These are phyloP conservation scores for Candida ulmi DNA, from an alignment of 805 yeast species.

Conservation along the genomic window DNA sequence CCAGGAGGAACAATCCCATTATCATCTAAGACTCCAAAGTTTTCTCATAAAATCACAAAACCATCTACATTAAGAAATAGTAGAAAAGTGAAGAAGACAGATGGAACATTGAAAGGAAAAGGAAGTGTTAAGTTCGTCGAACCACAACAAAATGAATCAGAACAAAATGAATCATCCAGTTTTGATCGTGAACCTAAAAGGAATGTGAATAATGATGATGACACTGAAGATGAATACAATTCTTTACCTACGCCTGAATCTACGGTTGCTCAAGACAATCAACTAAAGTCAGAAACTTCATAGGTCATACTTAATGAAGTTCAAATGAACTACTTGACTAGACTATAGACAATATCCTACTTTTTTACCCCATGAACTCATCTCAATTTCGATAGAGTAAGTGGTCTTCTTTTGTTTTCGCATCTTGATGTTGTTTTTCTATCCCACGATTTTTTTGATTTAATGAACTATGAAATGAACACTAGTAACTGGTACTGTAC, in stretches of 20 bases:
- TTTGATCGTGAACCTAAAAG: too few species aligned
- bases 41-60: neutral
- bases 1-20: neutral
- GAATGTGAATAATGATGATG: neutral
- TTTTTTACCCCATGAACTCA: too few species aligned
- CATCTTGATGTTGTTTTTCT: too few species aligned
- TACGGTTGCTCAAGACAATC: constrained; percentile 7
- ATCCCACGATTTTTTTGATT: too few species aligned
- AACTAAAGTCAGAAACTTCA: neutral
- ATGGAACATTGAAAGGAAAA: neutral
- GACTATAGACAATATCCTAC: too few species aligned
- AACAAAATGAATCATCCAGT: neutral
- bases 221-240: constrained; percentile 8
- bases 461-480: too few species aligned
- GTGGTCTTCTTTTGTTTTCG: too few species aligned
- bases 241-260: constrained; percentile 25
- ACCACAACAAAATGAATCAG: neutral
- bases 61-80: constrained; percentile 2
- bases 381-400: too few species aligned
- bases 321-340: too few species aligned
- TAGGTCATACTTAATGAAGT: too few species aligned
- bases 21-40: too few species aligned
- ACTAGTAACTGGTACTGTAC: too few species aligned
- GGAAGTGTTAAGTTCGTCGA: constrained; percentile 1
- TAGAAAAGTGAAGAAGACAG: neutral